Evolutionary conservation across 1,284 basidiomycete species (phyloP), one percentile per base, ranked within the genome.

Genomic region (Sanghuangporus sanghuang): DNA sequence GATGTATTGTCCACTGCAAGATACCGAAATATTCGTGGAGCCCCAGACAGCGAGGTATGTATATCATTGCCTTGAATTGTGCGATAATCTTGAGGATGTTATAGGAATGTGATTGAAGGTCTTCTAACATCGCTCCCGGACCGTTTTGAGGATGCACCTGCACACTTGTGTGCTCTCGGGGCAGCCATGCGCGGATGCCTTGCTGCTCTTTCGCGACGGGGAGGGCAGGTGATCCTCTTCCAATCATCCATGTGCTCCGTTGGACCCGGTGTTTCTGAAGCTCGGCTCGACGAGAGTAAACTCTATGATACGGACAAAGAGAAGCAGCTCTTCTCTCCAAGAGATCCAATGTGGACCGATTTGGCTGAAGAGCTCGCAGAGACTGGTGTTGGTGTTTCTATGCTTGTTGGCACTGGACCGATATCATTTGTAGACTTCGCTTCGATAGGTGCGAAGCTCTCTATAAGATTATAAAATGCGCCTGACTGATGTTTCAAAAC

Each of bases 241-340:
- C 85, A 92, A 56, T 85, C 86, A 7, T 85, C 86, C 0, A 79
- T 95, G 64, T 93, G 96, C 0, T 89, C 84, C 0, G 71, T 91
- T 52, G 96, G 96, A 2, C 81, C 85, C 0, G 96, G 95, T 32
- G 85, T 86, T 14, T 76, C 85, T 40, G 79, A 79, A 63, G 75
- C 80, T 52, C 75, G 77, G 16, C 77, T 77, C 1, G 81, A 90
- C 65, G 93, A 97, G 75, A 78, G 81, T 2, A 84, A 86, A 23
- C 69, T 92, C n/a, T 92, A 92, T 69, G 92, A 93, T 57, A 94
- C 95, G 0, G 90, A 96, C 69, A 95, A 95, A 75, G 96, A 99
- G 75, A 86, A 85, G 71, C 80, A 81, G 0, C 79, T 98, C 14
- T 98, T 93, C 72, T 73, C 78, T 14, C 87, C 95, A 4, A 87